A percentile compares a stretch with the other conserved stretches of the same genome.
Evolutionary conservation across 495 filamentous ascomycete genomes (phyloP).

Genomic region (Jackrogersella minutella): DNA sequence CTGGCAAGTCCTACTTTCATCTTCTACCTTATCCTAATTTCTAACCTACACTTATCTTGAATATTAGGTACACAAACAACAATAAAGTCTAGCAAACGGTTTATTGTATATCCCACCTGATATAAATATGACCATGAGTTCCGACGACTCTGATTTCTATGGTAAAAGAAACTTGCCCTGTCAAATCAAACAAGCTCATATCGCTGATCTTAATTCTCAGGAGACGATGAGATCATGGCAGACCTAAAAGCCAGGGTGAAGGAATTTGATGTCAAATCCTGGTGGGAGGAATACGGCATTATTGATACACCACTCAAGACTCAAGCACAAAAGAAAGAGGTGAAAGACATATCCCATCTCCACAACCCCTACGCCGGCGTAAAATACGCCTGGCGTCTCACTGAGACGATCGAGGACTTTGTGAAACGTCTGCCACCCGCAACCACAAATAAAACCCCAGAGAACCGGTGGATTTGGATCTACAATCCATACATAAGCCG

Average conservation of each 20-base stretch:
- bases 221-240: constrained; percentile 58
- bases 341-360: constrained; percentile 31
- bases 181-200: neutral
- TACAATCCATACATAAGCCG: constrained; percentile 59
- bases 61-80: too few species aligned
- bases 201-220: constrained; percentile 49
- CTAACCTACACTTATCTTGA: too few species aligned
- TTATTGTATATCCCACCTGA: neutral
- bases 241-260: constrained; percentile 45
- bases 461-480: constrained; percentile 73
- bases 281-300: constrained; percentile 50
- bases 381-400: constrained; percentile 57
- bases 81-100: neutral
- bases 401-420: constrained; percentile 69
- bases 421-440: constrained; percentile 71
- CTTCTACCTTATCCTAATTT: neutral
- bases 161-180: constrained; percentile 55
- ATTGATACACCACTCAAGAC: constrained; percentile 40
- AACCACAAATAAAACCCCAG: constrained; percentile 51
- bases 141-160: constrained; percentile 79
- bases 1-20: neutral
- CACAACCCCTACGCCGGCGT: constrained; percentile 58
- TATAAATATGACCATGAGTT: constrained; percentile 48
- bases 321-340: constrained; percentile 33
- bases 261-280: constrained; percentile 56